Evolutionary conservation across 495 filamentous ascomycete genomes (phyloP).

Genomic region (Cercophora samala): DNA sequence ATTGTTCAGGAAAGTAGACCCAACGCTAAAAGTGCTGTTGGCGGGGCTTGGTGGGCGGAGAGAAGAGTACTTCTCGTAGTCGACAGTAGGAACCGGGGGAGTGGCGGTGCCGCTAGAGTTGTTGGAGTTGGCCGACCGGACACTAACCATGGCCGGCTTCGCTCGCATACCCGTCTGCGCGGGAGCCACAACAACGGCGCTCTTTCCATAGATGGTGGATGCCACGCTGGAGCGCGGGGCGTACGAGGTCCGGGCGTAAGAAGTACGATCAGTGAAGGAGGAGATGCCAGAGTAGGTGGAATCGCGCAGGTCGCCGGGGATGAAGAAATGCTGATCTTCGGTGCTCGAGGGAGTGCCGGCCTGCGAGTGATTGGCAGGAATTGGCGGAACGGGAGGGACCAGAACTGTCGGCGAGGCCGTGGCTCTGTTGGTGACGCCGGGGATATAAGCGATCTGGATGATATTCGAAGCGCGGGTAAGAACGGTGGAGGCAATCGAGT

Average conservation of each 20-base stretch:
- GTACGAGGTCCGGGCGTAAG: slow-evolving; percentile 62
- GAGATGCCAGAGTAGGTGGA: slow-evolving; percentile 71
- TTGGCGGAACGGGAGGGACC: slow-evolving; percentile 86
- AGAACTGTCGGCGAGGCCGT: slow-evolving; percentile 76
- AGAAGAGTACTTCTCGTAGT: slow-evolving; percentile 50
- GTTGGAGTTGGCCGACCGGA: slow-evolving; percentile 59
- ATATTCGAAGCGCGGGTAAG: slow-evolving; percentile 95
- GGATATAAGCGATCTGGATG: slow-evolving; percentile 98
- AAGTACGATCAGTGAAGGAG: slow-evolving; percentile 63
- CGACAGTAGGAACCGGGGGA: slow-evolving; percentile 54
- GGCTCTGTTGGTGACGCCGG: slow-evolving; percentile 91
- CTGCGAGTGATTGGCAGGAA: slow-evolving; percentile 66
- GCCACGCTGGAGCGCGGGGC: slow-evolving; percentile 77
- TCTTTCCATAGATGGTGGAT: slow-evolving; percentile 87
- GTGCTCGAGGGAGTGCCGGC: slow-evolving; percentile 53
- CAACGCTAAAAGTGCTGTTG: slow-evolving; percentile 57
- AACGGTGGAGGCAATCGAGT: slow-evolving; percentile 91
- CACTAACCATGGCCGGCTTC: slow-evolving; percentile 86
- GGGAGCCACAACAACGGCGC: slow-evolving; percentile 71
- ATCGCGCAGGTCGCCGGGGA: slow-evolving; percentile 86
- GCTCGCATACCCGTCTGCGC: slow-evolving; percentile 80
- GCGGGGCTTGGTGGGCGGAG: slow-evolving; percentile 45
- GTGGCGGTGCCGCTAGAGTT: slow-evolving; percentile 45
- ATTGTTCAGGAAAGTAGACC: slow-evolving; percentile 62
- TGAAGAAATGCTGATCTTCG: slow-evolving; percentile 88